Base-by-base conservation (phyloP, 179 eudicot genomes). In the Silene coronaria region DNA sequence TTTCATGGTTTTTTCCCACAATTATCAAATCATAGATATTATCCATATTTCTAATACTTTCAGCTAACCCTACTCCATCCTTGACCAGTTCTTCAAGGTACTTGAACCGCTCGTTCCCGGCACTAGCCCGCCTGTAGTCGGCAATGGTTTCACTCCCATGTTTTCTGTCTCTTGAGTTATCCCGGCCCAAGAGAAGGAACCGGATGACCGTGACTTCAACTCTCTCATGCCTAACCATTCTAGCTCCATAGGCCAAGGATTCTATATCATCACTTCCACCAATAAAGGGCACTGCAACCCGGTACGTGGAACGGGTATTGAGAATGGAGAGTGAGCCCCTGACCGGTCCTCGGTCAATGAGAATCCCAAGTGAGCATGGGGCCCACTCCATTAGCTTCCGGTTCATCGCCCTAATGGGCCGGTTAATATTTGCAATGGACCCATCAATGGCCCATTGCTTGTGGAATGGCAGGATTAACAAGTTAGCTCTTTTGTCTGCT, bases 211-310 rank as follows among this genome's bases (percentile, higher is more conserved):
- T 87, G 9, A 90, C 82, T 8, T 77, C 59, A 11, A 88, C 89
- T n/a, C 76, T 78, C 24, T 62, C 67, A 17, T 89, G 92, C 26
- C 34, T 75, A 2, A 67, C 85, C 92, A 90, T 89, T 19, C 96
- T 89, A 42, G 86, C 82, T 5, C 84, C 92, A 27, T 84, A 89
- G 38, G 81, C 82, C 1, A 88, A 81, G 13, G 89, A 72, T 53
- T 90, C 92, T 21, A 70, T 63, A n/a, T 90, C 92, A 60, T 90
- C 96, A 8, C 80, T 71, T 0, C 96, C 96, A 2, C 96, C 91
- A 0, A 90, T 80, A 85, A 81, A 90, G 46, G 89, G 59, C 22
- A 88, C 84, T 5, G 71, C 89, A 4, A 90, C 86, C 22, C 78
- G 78, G 62, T 73, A 86, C 2, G 9, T 10, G 9, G 80, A 42